Conservation (phyloP, 805 yeast species). For the Blastobotrys americana region DNA sequence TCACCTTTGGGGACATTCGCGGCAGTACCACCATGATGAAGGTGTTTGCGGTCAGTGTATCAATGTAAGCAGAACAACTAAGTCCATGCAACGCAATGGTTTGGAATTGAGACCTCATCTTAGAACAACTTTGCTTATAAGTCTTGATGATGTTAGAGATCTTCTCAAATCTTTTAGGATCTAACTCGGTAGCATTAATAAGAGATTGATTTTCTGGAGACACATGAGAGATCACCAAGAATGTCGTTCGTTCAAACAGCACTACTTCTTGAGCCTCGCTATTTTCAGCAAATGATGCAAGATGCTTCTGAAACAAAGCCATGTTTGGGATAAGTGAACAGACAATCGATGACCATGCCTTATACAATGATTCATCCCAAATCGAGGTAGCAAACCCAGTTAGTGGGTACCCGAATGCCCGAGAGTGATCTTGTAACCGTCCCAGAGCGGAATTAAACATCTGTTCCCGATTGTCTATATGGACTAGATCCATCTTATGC, state of each 20-base stretch:
- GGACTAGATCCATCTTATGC: slow-evolving; percentile 95
- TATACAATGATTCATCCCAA: slow-evolving; percentile 94
- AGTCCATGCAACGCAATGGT: slow-evolving; percentile 61
- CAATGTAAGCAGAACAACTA: slow-evolving; percentile 35
- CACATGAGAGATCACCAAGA: slow-evolving; percentile 61
- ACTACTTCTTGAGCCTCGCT: slow-evolving; percentile 85
- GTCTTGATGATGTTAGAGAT: slow-evolving; percentile 90
- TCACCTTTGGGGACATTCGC: slow-evolving; percentile 17
- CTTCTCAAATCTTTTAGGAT: slow-evolving; percentile 90
- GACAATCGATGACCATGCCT: slow-evolving; percentile 95
- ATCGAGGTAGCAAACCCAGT: slow-evolving; percentile 91
- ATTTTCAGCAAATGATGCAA: slow-evolving; percentile 62
- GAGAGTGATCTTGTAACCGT: slow-evolving; percentile 66
- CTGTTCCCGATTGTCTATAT: slow-evolving; percentile 75
- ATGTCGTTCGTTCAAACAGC: slow-evolving; percentile 87
- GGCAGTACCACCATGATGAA: slow-evolving; percentile 39
- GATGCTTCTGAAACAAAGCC: slow-evolving; percentile 65
- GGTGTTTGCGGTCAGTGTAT: slow-evolving; percentile 37
- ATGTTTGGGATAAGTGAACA: slow-evolving; percentile 93
- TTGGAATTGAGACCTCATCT: slow-evolving; percentile 76
- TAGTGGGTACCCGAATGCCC: slow-evolving; percentile 59
- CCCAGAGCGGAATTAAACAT: slow-evolving; percentile 79
- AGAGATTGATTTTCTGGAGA: slow-evolving; percentile 7
- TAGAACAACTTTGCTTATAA: slow-evolving; percentile 85
- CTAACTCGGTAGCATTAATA: slow-evolving; percentile 36